Evolutionary conservation across 768 basidiomycete species (phyloP), one percentile per base, ranked within the genome.

Genomic region (Mycena polygramma): DNA sequence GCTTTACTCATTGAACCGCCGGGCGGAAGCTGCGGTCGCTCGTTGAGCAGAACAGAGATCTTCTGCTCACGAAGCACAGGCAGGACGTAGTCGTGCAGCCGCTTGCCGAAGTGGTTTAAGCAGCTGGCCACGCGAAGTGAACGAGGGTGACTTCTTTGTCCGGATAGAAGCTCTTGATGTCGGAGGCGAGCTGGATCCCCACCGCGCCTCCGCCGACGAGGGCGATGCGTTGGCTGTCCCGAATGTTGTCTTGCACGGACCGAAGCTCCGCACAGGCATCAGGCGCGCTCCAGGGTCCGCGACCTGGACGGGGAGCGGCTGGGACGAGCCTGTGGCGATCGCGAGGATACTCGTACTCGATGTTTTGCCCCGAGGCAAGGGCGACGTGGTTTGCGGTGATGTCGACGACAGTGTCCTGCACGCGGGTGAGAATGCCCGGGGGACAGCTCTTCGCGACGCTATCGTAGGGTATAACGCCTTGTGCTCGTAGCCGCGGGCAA

Each of bases 231-330:
- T 57, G 55, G n/a, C 55, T 57, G n/a, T 5, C 55, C 13, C 41
- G 39, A n/a, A 57, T 57, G 37, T 20, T 24, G 24, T 57, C 39
- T 39, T 57, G 55, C 55, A 57, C 55, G 13, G 39, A 57, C 22
- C 41, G 55, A 5, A 57, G 55, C 14, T 57, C 55, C 19, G 15
- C 41, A 26, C 55, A 57, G n/a, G 55, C 55, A 14, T 37, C 11
- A n/a, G 39, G 9, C 13, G 39, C 39, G 41, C 20, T 57, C 55
- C 20, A 37, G 41, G 14, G 55, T n/a, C 22, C 14, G 37, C 17
- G 22, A 57, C 55, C 39, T 57, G 55, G 5, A 57, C 55, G 15
- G 55, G 55, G 22, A 57, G 55, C 37, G 55, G 39, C 55, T 57
- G 55, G 22, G 55, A 57, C 14, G 55, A 41, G 17, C 55, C 55